Evolutionary conservation across 176 grass and related monocot genomes (phyloP).

Genomic region (Rhynchospora tenuis): DNA sequence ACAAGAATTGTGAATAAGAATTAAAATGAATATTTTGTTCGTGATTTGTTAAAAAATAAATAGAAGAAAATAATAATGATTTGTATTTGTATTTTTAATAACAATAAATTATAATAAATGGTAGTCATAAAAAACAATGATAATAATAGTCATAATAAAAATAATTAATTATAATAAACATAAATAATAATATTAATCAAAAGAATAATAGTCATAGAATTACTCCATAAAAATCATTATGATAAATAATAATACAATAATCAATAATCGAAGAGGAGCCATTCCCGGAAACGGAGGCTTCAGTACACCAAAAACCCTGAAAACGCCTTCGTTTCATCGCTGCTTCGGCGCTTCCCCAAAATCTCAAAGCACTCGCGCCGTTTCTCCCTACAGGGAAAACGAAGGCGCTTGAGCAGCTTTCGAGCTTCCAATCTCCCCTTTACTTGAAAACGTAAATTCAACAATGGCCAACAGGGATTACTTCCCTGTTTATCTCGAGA

Average conservation of each 20-base stretch:
- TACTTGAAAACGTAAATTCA: not conserved
- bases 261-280: not conserved
- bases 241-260: not conserved
- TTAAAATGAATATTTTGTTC: no score
- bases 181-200: no score
- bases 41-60: no score
- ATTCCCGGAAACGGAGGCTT: not conserved
- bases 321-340: not conserved
- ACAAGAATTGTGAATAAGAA: no score
- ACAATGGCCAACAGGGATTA: slow-evolving; percentile 4
- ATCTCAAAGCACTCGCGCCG: not conserved
- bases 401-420: not conserved
- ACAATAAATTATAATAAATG: no score
- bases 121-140: no score
- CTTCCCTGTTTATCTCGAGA: slow-evolving; percentile 45
- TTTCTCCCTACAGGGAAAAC: not conserved
- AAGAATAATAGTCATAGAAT: no score
- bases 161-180: no score
- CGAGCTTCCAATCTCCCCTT: not conserved
- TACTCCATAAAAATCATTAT: not conserved
- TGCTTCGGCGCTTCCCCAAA: not conserved
- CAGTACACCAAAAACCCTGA: not conserved
- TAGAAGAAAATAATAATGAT: no score
- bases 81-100: no score
- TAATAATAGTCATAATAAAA: no score